phyloP scores from a whole-genome alignment of 768 basidiomycete species.

The Rhodotorula diobovata region DNA sequence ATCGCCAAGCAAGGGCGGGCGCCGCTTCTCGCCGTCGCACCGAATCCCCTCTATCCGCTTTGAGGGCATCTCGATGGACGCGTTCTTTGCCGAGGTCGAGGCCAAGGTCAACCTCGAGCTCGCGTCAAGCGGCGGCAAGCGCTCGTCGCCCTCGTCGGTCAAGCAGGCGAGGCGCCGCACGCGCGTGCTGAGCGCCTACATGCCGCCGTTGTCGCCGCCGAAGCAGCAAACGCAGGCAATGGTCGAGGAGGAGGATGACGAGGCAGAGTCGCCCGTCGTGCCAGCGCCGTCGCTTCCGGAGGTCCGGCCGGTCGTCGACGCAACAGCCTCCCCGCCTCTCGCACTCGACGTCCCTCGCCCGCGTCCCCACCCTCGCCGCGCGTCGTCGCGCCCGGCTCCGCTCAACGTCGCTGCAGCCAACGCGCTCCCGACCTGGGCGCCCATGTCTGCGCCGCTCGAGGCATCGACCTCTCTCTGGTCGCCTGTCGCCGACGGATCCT shows the following conservation, averaged over 20 bases:
- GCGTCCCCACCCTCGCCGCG: conserved; percentile 18
- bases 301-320: background rate
- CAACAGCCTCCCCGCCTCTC: background rate
- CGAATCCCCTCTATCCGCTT: conserved; percentile 38
- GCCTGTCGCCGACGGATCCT: background rate
- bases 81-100: conserved; percentile 40
- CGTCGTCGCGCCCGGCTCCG: conserved; percentile 28
- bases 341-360: conserved; percentile 2
- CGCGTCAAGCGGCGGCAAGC: background rate
- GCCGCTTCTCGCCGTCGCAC: background rate
- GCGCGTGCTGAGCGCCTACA: conserved; percentile 30
- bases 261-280: background rate
- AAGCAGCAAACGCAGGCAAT: background rate
- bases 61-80: conserved; percentile 41
- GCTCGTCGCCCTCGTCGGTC: background rate
- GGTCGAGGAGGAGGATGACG: background rate
- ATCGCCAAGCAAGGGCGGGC: background rate
- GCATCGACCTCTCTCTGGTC: background rate
- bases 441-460: conserved; percentile 13
- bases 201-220: background rate
- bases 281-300: background rate
- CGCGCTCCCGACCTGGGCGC: background rate
- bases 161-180: conserved; percentile 20
- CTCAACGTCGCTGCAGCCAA: conserved; percentile 34
- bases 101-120: conserved; percentile 23